Evolutionary conservation across 352 stramenopile genomes (phyloP).

Genomic region (Lagenidium giganteum): DNA sequence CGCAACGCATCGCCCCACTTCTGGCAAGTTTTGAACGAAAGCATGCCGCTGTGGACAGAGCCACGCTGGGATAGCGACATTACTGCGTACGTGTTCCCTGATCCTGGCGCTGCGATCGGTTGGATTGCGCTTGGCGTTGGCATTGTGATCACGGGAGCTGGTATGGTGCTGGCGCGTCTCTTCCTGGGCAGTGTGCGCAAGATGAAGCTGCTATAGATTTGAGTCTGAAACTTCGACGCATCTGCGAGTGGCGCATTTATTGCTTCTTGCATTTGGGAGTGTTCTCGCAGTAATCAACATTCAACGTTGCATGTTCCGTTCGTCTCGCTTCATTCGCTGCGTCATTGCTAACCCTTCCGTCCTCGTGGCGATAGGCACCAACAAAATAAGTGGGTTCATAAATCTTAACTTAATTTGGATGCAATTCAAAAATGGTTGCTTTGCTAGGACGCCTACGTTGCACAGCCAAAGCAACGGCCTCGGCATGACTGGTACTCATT

Average conservation of each 20-base stretch:
- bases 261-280: neutral
- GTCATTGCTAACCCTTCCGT: too few relatives aligned
- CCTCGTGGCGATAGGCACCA: too few relatives aligned
- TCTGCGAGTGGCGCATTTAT: neutral
- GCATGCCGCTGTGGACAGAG: constrained; percentile 73
- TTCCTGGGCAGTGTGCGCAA: constrained; percentile 69
- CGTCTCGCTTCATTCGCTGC: too few relatives aligned
- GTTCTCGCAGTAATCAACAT: too few relatives aligned
- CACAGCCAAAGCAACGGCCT: too few relatives aligned
- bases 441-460: too few relatives aligned
- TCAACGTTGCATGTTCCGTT: too few relatives aligned
- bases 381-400: too few relatives aligned
- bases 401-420: too few relatives aligned
- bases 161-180: constrained; percentile 33
- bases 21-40: constrained; percentile 62
- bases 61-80: constrained; percentile 62
- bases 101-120: constrained; percentile 64
- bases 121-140: constrained; percentile 63
- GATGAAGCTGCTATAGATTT: constrained; percentile 73
- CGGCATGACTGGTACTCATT: too few relatives aligned
- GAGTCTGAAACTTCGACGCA: too few relatives aligned
- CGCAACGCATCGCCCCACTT: constrained; percentile 39
- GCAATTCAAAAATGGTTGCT: too few relatives aligned
- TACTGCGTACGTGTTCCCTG: constrained; percentile 75
- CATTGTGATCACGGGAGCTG: constrained; percentile 33